Evolutionary conservation across 257 asterid genomes (phyloP), one percentile per base, ranked within the genome.

Genomic region (Knoxia roxburghii): DNA sequence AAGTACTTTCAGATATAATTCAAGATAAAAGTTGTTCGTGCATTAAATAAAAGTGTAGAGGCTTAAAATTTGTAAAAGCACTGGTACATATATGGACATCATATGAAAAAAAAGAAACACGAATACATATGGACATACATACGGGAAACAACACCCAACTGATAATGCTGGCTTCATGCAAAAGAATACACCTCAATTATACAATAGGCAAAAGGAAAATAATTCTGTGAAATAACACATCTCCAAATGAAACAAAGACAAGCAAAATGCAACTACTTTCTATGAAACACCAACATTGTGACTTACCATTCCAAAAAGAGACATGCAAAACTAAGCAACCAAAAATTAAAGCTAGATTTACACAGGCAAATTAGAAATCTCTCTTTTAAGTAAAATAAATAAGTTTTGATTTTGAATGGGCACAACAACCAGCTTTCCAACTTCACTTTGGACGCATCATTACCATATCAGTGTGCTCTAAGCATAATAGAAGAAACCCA

Each of bases 1-100:
- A 49, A 33, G n/a, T 69, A 23, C 29, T 68, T 37, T 26, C 30
- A 15, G 9, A 67, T 20, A 46, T 60, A 70, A 64, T 24, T 14
- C 8, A 54, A 13, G 8, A 7, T 1, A 41, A 62, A 41, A 5
- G 39, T 67, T 39, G 30, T 13, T 12, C 43, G 18, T 40, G 23
- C 35, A 37, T 37, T 37, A 3, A 37, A 9, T 37, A 3, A 4
- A 37, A 37, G 41, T 37, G 9, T 9, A 37, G 6, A 37, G 41
- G 41, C 9, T 37, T 37, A 37, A 37, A 37, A 3, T 3, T 9
- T 9, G 9, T 3, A 37, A 37, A 3, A 37, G 41, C 41, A n/a
- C n/a, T n/a, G n/a, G n/a, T n/a, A n/a, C n/a, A n/a, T n/a, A n/a
- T n/a, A n/a, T n/a, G n/a, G n/a, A n/a, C n/a, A n/a, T n/a, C n/a